Base-by-base conservation (phyloP, 2,329 filamentous ascomycete genomes). In the Dactylellina cionopaga region DNA sequence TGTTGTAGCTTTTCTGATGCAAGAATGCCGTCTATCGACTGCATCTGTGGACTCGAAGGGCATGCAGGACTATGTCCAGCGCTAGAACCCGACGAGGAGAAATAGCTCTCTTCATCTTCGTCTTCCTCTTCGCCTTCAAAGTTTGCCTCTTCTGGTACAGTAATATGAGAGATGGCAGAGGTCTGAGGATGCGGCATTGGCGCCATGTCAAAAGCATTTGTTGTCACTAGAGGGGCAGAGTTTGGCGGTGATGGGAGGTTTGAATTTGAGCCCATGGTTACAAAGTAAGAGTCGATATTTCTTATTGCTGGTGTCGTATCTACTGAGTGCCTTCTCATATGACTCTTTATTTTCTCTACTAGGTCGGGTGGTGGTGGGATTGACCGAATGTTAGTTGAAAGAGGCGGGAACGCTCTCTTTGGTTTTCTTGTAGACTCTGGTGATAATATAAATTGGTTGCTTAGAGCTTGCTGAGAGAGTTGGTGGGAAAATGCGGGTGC, bases 151-250 rank as follows among this genome's bases (percentile, higher is more conserved):
- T 77, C 60, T 74, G 74, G 62, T 55, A 71, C 49, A 15, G 58
- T 51, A 6, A 71, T 71, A 65, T 46, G 76, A 49, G 74, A 77
- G 59, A 63, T 76, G 63, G 35, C 74, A 59, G 71, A 74, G 72
- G 49, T 75, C n/a, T 31, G 72, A 29, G 64, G 70, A 39, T 76
- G 63, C 3, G 76, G 75, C 44, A 77, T 69, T 39, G 76, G 76
- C 1, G 76, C 76, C 66, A 77, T 73, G 58, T 77, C 76, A 55
- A 77, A 77, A 11, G 74, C 74, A 54, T 75, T 77, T 31, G 76
- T 60, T 41, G 75, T 69, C 9, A 74, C 74, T 25, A 75, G 44
- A 41, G 74, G 75, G 15, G 74, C 71, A 13, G 75, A 76, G 17
- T 76, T 75, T 29, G 75, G 74, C 1, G 75, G 75, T 5, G 75